Conservation (phyloP, 352 stramenopile genomes). For the Phytophthora litchii region DNA sequence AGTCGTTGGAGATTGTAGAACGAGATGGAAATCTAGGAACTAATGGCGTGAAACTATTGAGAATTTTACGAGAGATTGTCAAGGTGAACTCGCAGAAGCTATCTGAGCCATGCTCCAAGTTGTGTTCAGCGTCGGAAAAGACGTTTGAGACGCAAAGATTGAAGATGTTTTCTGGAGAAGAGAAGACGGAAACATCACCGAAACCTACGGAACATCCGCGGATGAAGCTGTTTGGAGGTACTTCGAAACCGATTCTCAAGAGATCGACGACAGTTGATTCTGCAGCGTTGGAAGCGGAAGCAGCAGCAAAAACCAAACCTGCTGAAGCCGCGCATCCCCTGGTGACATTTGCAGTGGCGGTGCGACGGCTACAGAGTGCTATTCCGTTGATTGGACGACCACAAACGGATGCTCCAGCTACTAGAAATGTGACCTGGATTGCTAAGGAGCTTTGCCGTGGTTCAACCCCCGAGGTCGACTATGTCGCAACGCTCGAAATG, state of each 20-base stretch:
- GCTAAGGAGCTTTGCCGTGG: conserved; percentile 55
- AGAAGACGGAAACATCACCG: conserved; percentile 6
- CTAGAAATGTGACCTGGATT: conserved; percentile 59
- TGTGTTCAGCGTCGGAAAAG: conserved; percentile 45
- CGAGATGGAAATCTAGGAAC: conserved; percentile 39
- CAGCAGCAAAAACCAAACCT: conserved; percentile 20
- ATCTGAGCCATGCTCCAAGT: conserved; percentile 39
- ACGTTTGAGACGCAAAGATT: conserved; percentile 60
- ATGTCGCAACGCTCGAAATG: conserved; percentile 77
- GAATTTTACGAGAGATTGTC: conserved; percentile 44
- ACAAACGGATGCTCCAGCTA: conserved; percentile 36
- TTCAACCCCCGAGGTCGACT: conserved; percentile 48
- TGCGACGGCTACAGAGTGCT: conserved; percentile 38
- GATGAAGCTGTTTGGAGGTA: conserved; percentile 28
- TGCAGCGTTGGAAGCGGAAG: conserved; percentile 34
- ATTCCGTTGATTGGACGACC: conserved; percentile 49
- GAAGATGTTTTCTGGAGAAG: conserved; percentile 44
- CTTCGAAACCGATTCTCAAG: conserved; percentile 28
- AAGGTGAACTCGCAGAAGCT: conserved; percentile 46
- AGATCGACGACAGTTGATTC: conserved; percentile 35
- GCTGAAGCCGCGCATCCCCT: conserved; percentile 22
- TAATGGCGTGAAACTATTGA: conserved; percentile 56
- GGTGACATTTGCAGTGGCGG: conserved; percentile 33
- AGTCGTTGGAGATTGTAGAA: conserved; percentile 63
- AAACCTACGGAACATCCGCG: conserved; percentile 11